Evolutionary conservation across 129 eudicot genomes (phyloP).

Genomic region (Tagetes patula): DNA sequence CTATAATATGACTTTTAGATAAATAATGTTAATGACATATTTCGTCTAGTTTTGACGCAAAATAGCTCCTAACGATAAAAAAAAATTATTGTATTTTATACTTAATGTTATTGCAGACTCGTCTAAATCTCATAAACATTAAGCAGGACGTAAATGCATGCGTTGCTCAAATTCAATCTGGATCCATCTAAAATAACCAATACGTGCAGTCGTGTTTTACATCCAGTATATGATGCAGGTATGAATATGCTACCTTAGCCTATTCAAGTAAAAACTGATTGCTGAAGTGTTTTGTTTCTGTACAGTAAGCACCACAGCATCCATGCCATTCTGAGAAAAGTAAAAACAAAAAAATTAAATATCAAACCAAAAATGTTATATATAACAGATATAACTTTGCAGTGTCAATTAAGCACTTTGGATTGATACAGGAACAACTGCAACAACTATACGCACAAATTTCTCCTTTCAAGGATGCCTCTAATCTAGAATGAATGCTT

Average conservation of each 20-base stretch:
- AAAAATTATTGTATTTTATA: not conserved
- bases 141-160: not conserved
- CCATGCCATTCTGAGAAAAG: constrained; percentile 60
- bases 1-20: not conserved
- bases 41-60: not conserved
- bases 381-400: constrained; percentile 8
- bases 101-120: not conserved
- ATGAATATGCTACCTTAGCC: constrained; percentile 50
- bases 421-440: not conserved
- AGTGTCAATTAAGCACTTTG: constrained; percentile 21
- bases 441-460: constrained; percentile 6
- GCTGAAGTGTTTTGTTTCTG: constrained; percentile 72
- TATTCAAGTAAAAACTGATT: constrained; percentile 61
- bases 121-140: not conserved
- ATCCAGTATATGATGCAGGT: too few relatives aligned
- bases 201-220: not conserved
- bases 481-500: constrained; percentile 1
- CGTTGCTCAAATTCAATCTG: not conserved
- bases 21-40: not conserved
- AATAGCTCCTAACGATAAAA: not conserved
- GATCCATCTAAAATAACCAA: not conserved
- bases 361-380: constrained; percentile 3
- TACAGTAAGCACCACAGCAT: constrained; percentile 93
- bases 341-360: constrained; percentile 19
- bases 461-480: constrained; percentile 9